phyloP scores from a whole-genome alignment of 2,329 filamentous ascomycete species.

The Trichoderma atrobrunneum region DNA sequence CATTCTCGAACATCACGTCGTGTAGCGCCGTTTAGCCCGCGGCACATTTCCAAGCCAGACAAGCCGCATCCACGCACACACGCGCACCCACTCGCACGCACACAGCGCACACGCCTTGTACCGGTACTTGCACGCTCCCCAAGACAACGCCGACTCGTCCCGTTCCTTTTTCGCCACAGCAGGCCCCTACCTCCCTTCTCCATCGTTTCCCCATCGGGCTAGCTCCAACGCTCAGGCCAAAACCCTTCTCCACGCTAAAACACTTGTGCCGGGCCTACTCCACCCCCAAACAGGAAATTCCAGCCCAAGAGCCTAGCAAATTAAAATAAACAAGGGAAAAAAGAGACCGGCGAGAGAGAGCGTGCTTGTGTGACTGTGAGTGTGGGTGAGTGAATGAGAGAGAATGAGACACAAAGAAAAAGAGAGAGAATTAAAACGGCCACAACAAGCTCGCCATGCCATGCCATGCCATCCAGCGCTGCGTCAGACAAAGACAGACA shows the following conservation, averaged over 20 bases:
- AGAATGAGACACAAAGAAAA: neutral
- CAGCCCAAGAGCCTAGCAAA: slow-evolving; percentile 18
- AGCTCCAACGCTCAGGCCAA: neutral
- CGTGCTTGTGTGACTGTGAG: neutral
- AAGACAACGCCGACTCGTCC: slow-evolving; percentile 1
- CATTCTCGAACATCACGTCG: slow-evolving; percentile 5
- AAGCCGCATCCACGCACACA: neutral
- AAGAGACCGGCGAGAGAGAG: neutral
- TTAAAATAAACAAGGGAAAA: neutral
- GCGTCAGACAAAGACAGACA: slow-evolving; percentile 4
- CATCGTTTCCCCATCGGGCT: slow-evolving; percentile 12
- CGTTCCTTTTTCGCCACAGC: slow-evolving; percentile 15
- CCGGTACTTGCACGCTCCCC: neutral
- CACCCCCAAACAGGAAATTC: slow-evolving; percentile 20
- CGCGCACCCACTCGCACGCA: neutral
- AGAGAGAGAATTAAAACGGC: neutral
- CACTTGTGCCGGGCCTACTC: slow-evolving; percentile 16
- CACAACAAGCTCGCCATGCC: neutral
- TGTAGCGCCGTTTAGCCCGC: slow-evolving; percentile 10
- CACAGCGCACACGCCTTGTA: neutral
- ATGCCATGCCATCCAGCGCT: neutral
- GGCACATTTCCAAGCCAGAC: neutral
- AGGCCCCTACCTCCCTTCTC: neutral
- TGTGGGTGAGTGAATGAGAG: neutral
- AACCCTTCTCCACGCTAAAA: slow-evolving; percentile 8